Percentiles rank a stretch among this genome's conserved stretches.
Evolutionary conservation across 169 alveolate genomes (phyloP).

Genomic region (Cryptosporidium canis): DNA sequence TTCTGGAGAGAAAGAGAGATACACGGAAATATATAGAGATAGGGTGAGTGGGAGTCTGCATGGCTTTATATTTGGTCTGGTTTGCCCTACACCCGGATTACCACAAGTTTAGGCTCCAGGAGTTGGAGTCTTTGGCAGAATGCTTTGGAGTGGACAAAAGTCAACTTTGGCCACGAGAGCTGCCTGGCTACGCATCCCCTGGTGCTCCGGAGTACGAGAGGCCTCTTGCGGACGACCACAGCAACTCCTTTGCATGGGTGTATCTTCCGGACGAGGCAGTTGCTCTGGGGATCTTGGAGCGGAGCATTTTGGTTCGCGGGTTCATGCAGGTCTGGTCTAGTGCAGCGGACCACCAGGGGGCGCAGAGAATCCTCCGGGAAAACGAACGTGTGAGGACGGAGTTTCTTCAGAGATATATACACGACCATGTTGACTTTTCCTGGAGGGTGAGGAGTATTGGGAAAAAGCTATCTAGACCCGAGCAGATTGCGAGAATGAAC

Average conservation of each 20-base stretch:
- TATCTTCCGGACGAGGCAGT: slow-evolving; percentile 64
- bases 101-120: slow-evolving; percentile 76
- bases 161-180: slow-evolving; percentile 1
- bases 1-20: not conserved
- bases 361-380: slow-evolving; percentile 33
- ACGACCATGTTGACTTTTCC: slow-evolving; percentile 72
- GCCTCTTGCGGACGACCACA: slow-evolving; percentile 53
- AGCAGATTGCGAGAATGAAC: slow-evolving; percentile 68
- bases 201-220: not conserved
- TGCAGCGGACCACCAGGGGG: slow-evolving; percentile 64
- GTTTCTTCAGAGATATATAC: slow-evolving; percentile 72
- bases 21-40: too few relatives aligned
- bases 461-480: slow-evolving; percentile 64
- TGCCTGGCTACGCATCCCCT: slow-evolving; percentile 16
- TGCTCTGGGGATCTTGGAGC: slow-evolving; percentile 72
- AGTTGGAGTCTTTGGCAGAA: slow-evolving; percentile 74
- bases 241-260: slow-evolving; percentile 71
- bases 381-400: slow-evolving; percentile 41
- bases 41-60: not conserved
- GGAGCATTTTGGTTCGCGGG: slow-evolving; percentile 76
- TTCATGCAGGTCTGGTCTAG: slow-evolving; percentile 79
- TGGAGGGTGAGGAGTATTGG: slow-evolving; percentile 74
- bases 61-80: slow-evolving; percentile 76
- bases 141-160: slow-evolving; percentile 68
- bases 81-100: slow-evolving; percentile 77